phyloP scores from a whole-genome alignment of 1,284 basidiomycete species.

The Leccinum pallidistipes region DNA sequence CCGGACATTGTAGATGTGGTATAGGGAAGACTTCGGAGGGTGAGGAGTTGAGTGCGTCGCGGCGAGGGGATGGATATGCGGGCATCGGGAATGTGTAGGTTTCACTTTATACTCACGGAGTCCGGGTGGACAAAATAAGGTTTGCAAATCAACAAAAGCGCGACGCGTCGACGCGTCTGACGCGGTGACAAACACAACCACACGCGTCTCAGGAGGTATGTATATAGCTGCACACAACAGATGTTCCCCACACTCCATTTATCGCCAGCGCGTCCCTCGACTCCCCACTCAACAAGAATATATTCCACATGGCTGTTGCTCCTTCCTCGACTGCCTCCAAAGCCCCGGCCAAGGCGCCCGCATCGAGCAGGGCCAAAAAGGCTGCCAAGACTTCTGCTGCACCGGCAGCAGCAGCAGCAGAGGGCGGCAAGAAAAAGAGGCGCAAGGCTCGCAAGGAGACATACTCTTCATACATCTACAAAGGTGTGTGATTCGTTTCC shows the following conservation, averaged over 20 bases:
- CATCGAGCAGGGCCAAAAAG: conserved; percentile 83
- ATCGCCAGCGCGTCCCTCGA: conserved; percentile 11
- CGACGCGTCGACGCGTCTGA: conserved; percentile 24
- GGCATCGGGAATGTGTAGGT: neutral
- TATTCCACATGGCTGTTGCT: conserved; percentile 38
- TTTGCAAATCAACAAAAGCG: conserved; percentile 39
- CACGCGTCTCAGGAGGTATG: conserved; percentile 33
- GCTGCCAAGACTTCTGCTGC: conserved; percentile 65
- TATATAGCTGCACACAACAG: conserved; percentile 17
- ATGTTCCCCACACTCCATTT: neutral
- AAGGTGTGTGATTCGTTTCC: conserved; percentile 54
- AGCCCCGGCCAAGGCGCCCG: conserved; percentile 74
- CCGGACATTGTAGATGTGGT: conserved; percentile 50
- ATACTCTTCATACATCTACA: conserved; percentile 94
- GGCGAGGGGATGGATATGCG: conserved; percentile 9
- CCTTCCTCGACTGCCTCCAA: conserved; percentile 72
- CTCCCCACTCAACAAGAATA: conserved; percentile 41
- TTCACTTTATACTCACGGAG: conserved; percentile 31
- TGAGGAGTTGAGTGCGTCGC: conserved; percentile 10
- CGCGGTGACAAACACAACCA: conserved; percentile 44
- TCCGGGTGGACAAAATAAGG: conserved; percentile 27
- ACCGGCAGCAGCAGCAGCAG: conserved; percentile 49
- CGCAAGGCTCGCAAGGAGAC: conserved; percentile 90
- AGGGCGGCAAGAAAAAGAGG: conserved; percentile 85
- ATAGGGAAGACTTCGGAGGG: neutral